Percentiles rank a stretch among this genome's conserved stretches.
Evolutionary conservation across 2,329 filamentous ascomycete species (phyloP).

Genomic region (Zymoseptoria passerinii): DNA sequence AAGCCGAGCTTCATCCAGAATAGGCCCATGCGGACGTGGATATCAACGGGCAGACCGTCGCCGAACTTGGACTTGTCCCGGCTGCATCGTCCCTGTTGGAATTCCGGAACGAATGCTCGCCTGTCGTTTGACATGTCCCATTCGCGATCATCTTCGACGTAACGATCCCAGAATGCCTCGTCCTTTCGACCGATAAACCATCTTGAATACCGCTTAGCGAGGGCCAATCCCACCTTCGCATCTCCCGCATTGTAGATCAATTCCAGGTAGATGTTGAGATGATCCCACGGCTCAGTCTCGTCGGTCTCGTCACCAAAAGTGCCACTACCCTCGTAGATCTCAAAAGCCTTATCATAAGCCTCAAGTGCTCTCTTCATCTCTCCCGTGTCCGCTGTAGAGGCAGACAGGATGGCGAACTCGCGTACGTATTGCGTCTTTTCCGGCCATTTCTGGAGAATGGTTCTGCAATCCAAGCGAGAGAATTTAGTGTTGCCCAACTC

Average conservation of each 20-base stretch:
- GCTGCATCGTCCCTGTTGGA: conserved; percentile 40
- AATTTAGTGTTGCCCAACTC: conserved; percentile 40
- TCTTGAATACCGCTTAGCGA: conserved; percentile 64
- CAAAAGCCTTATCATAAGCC: conserved; percentile 45
- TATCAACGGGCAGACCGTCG: conserved; percentile 64
- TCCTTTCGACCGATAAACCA: conserved; percentile 71
- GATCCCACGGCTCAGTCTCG: conserved; percentile 59
- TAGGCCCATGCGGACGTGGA: conserved; percentile 74
- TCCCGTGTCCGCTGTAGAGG: conserved; percentile 13
- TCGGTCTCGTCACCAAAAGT: conserved; percentile 34
- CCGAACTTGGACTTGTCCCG: conserved; percentile 57
- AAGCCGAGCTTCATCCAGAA: conserved; percentile 67
- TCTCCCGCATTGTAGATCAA: conserved; percentile 58
- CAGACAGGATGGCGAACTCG: conserved; percentile 48
- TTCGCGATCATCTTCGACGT: conserved; percentile 68
- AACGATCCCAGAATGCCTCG: conserved; percentile 70
- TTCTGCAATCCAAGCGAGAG: conserved; percentile 45
- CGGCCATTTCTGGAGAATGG: conserved; percentile 46
- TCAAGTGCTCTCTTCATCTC: conserved; percentile 24
- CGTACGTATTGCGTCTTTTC: conserved; percentile 48
- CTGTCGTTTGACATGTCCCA: conserved; percentile 73
- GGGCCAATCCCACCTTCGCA: conserved; percentile 57
- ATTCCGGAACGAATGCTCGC: conserved; percentile 54
- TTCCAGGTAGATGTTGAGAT: conserved; percentile 78
- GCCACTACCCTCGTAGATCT: conserved; percentile 35